Evolutionary conservation across 2,329 filamentous ascomycete genomes (phyloP).

Genomic region (Pochonia chlamydosporia): DNA sequence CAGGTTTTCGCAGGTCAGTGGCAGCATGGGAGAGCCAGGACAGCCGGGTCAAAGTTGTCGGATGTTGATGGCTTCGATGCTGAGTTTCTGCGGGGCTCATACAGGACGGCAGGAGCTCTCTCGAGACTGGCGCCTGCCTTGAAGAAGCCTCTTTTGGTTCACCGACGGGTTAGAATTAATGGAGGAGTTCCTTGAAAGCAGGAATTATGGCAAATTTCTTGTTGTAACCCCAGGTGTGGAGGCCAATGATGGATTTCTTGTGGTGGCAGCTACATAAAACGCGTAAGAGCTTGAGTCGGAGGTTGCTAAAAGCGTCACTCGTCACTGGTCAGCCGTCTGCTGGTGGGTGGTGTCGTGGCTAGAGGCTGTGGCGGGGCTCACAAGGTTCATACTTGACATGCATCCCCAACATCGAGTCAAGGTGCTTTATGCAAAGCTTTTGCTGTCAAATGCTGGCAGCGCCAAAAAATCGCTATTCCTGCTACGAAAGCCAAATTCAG

Average conservation of each 20-base stretch:
- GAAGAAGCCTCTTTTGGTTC: too few relatives aligned
- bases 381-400: too few relatives aligned
- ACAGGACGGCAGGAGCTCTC: constrained; percentile 6
- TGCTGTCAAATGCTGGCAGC: too few relatives aligned
- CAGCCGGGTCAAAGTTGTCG: background rate
- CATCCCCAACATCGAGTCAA: too few relatives aligned
- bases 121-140: background rate
- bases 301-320: background rate
- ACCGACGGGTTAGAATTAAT: too few relatives aligned
- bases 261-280: constrained; percentile 2
- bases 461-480: too few relatives aligned
- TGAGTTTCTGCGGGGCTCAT: constrained; percentile 22
- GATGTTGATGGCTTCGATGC: constrained; percentile 11
- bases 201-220: background rate
- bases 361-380: too few relatives aligned
- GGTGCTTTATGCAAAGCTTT: too few relatives aligned
- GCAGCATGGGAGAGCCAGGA: constrained; percentile 28
- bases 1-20: constrained; percentile 23
- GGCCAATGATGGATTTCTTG: background rate
- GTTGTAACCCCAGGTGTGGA: background rate
- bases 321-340: too few relatives aligned
- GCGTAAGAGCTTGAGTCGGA: background rate
- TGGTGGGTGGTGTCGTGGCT: too few relatives aligned
- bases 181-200: too few relatives aligned
- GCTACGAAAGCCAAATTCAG: too few relatives aligned